Base-by-base conservation (phyloP, 345 rosid species). In the Boechera retrofracta region DNA sequence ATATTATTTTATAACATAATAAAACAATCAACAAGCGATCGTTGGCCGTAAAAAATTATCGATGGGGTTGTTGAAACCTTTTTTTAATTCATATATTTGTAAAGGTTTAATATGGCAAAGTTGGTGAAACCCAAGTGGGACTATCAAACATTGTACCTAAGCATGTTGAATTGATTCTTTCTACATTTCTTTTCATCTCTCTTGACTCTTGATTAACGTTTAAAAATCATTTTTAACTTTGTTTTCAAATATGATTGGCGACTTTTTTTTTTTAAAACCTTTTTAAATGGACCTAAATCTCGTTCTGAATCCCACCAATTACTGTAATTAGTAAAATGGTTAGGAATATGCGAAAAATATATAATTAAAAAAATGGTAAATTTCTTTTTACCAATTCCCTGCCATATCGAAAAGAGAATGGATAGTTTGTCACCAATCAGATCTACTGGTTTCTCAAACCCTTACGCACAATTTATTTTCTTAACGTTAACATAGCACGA, bases 41-140 rank as follows among this genome's bases (percentile, higher is more conserved):
- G 33, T 49, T 32, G 64, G 69, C 56, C 51, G 81, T 39, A 58
- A 65, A 64, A 72, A 39, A 18, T 10, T 41, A 57, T 55, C 10
- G 81, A 78, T 66, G 73, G 73, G 81, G 81, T 78, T 48, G 81
- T 72, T 78, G 77, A 72, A 78, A 57, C 62, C 49, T 58, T 64
- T 73, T 66, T 63, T 65, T 31, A 38, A 72, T 72, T 65, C 56
- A 41, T 65, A 65, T 31, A 65, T 49, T 28, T 71, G 67, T 51
- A 38, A 65, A 57, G 62, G 54, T 71, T 64, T 71, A 64, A 16
- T 64, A 77, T 48, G 72, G 72, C 38, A 64, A 77, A 71, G 77
- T 77, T 78, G 77, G 77, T 78, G 81, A 78, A 70, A 33, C 48
- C 32, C 77, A 78, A 72, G 73, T 72, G 81, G 77, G 68, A 71